Conservation (phyloP, 768 basidiomycete genomes). For the Termitomyces sp. region DNA sequence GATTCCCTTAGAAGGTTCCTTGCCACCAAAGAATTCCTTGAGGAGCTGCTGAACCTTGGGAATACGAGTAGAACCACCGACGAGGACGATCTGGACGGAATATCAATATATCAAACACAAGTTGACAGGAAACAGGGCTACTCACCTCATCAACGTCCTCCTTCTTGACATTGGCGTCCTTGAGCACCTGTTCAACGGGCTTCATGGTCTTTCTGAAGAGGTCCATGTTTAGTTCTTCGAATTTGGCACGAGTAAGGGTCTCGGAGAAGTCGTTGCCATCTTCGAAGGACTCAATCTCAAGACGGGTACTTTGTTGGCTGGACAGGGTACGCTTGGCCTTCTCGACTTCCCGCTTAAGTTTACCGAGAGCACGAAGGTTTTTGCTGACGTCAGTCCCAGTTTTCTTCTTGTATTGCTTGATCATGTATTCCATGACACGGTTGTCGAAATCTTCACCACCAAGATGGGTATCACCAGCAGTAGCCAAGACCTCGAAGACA, state of each 20-base stretch:
- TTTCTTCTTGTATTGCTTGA: slow-evolving; percentile 90
- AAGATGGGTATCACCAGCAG: slow-evolving; percentile 91
- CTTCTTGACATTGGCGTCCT: slow-evolving; percentile 98
- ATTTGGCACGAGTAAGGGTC: slow-evolving; percentile 96
- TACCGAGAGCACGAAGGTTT: slow-evolving; percentile 82
- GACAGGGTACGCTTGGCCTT: slow-evolving; percentile 93
- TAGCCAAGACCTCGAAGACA: slow-evolving; percentile 86
- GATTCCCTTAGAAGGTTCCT: slow-evolving; percentile 97
- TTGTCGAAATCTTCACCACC: slow-evolving; percentile 97
- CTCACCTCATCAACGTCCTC: slow-evolving; percentile 87
- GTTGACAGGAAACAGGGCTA: background rate
- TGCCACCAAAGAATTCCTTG: slow-evolving; percentile 94
- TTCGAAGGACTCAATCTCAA: slow-evolving; percentile 97
- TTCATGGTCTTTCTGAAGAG: slow-evolving; percentile 99
- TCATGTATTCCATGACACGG: slow-evolving; percentile 84
- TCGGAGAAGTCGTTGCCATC: slow-evolving; percentile 96
- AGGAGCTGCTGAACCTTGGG: slow-evolving; percentile 98
- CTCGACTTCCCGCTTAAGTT: slow-evolving; percentile 91
- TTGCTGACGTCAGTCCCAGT: slow-evolving; percentile 75
- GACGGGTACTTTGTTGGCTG: slow-evolving; percentile 80
- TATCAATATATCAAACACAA: background rate
- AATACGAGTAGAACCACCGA: slow-evolving; percentile 98
- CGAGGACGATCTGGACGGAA: slow-evolving; percentile 69
- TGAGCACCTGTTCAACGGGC: slow-evolving; percentile 97
- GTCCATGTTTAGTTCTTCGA: slow-evolving; percentile 98